Base-by-base conservation (phyloP, 176 grass and related monocot genomes). In the Musa beccarii region DNA sequence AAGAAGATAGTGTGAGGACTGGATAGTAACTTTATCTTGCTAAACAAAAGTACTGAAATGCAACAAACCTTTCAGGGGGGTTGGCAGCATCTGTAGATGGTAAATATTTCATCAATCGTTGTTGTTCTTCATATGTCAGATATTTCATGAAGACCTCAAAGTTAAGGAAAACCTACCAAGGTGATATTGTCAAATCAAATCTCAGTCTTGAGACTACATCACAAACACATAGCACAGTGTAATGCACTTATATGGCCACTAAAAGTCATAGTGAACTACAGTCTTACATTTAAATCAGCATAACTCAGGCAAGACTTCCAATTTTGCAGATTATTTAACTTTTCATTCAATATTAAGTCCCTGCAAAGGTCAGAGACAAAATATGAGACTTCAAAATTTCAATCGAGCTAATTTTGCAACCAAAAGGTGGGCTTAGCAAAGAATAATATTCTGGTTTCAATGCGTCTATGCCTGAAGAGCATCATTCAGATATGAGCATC, bases 71-170 rank as follows among this genome's bases (percentile, higher is more conserved):
- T 72, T 79, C 51, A 78, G 85, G 85, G 82, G 68, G 55, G 22
- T 72, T 65, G 68, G 68, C 50, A 63, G 70, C 59, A 75, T 88
- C 89, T 25, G 74, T 28, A 86, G 85, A 24, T 85, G 89, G 83
- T 69, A 92, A 86, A 81, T 85, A 75, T 80, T 92, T 86, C 29
- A 72, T 54, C 69, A 92, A 82, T 56, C 81, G 80, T 59, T 74
- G 54, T 79, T 86, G 89, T 16, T 92, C 89, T 54, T 92, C 81
- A 79, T 84, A 54, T 49, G 83, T 84, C 75, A 92, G 63, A 76
- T 62, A 85, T 79, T 82, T 84, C 74, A 81, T 54, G 63, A 92
- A 88, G 50, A 52, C 82, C 63, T 83, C 79, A 67, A 84, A 92
- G 74, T 86, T 82, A 53, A 86, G 76, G 78, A 92, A 66, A 70